Evolutionary conservation across 371 early-diverging fungal species (phyloP).

Genomic region (Umbelopsis sp.): DNA sequence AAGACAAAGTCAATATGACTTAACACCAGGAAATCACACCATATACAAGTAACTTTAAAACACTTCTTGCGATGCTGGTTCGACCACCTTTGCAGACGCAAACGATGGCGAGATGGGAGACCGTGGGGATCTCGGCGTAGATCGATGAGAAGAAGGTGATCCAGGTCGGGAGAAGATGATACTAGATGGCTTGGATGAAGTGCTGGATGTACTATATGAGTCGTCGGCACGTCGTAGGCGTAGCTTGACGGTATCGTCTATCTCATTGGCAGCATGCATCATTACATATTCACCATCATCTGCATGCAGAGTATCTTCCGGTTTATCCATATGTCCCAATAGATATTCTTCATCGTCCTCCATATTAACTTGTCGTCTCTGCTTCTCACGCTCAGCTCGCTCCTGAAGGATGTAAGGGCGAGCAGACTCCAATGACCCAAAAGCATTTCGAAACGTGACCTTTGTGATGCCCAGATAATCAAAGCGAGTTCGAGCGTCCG

Average conservation of each 20-base stretch:
- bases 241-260: slow-evolving; percentile 1
- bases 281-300: slow-evolving; percentile 1
- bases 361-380: not conserved
- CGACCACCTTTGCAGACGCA: not conserved
- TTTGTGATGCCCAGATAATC: slow-evolving; percentile 41
- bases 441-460: slow-evolving; percentile 9
- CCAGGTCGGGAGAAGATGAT: not conserved
- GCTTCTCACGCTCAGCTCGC: slow-evolving; percentile 1
- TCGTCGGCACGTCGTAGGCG: slow-evolving; percentile 3
- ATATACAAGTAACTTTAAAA: not conserved
- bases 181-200: not conserved
- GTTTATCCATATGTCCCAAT: slow-evolving; percentile 3
- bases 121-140: not conserved
- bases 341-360: slow-evolving; percentile 16
- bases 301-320: not conserved
- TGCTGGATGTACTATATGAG: not conserved
- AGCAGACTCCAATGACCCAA: slow-evolving; percentile 14
- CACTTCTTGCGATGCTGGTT: not conserved
- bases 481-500: slow-evolving; percentile 32
- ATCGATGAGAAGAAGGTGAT: not conserved
- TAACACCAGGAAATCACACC: not conserved
- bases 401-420: slow-evolving; percentile 3
- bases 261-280: not conserved
- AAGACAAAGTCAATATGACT: not conserved
- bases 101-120: not conserved